A percentile compares a stretch with the other conserved stretches of the same genome.
These are phyloP conservation scores for Leccinum truebloodii DNA, from an alignment of 768 basidiomycete genomes.

Conservation along the genomic window DNA sequence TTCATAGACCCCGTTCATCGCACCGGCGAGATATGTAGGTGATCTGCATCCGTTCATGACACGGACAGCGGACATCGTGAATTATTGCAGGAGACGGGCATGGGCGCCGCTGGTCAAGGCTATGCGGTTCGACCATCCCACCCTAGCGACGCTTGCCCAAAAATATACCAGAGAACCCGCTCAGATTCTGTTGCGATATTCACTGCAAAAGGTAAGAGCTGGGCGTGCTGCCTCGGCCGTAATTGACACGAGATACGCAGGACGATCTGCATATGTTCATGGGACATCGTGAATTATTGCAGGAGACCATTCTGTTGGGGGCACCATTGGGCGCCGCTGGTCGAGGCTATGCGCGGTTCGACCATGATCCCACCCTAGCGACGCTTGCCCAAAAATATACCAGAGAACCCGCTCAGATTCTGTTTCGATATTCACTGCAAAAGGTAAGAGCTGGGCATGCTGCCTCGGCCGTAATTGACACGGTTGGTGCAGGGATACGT, in stretches of 20 bases:
- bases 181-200: constrained; percentile 54
- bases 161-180: constrained; percentile 60
- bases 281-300: too few relatives aligned
- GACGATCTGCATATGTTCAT: too few relatives aligned
- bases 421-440: constrained; percentile 63
- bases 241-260: not conserved
- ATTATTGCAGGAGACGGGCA: constrained; percentile 57
- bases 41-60: constrained; percentile 74
- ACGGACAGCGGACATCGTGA: constrained; percentile 54
- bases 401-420: constrained; percentile 57
- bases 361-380: constrained; percentile 49
- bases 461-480: not conserved
- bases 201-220: constrained; percentile 65
- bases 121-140: constrained; percentile 61
- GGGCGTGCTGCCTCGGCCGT: not conserved
- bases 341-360: constrained; percentile 55
- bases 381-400: constrained; percentile 52
- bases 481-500: constrained; percentile 38
- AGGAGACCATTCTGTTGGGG: too few relatives aligned
- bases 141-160: constrained; percentile 45
- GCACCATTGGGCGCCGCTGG: constrained; percentile 18
- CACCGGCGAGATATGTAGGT: constrained; percentile 30
- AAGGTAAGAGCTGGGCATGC: constrained; percentile 45
- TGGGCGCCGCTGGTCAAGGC: constrained; percentile 38
- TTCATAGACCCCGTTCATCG: constrained; percentile 6